These are phyloP conservation scores for Solanum etuberosum DNA, from an alignment of 257 asterid species.

Conservation along the genomic window DNA sequence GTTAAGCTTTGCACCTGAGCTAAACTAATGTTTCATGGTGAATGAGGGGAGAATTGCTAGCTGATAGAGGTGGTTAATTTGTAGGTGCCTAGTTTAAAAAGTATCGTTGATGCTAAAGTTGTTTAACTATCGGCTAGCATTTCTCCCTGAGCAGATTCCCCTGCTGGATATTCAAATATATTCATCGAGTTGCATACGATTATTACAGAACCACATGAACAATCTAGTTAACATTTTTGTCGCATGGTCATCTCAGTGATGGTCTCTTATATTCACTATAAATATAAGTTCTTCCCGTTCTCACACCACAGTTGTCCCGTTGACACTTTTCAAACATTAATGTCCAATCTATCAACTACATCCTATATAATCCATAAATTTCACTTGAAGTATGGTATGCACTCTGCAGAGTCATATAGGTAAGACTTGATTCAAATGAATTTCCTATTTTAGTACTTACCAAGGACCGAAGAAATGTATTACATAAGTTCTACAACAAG, in stretches of 20 bases:
- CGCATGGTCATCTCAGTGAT: neutral
- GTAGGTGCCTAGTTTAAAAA: neutral
- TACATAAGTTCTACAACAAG: constrained; percentile 72
- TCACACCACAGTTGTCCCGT: neutral
- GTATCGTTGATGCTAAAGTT: neutral
- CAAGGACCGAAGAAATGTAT: constrained; percentile 1
- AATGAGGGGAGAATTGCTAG: neutral
- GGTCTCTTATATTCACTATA: neutral
- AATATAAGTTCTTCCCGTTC: neutral
- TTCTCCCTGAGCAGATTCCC: neutral
- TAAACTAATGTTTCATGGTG: neutral
- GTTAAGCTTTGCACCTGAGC: neutral
- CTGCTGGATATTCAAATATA: neutral
- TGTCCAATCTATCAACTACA: neutral
- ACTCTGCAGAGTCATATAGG: neutral
- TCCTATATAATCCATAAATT: neutral
- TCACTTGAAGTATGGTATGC: neutral
- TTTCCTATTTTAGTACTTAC: neutral
- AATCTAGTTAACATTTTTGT: neutral
- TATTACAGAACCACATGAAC: neutral
- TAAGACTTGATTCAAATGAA: neutral
- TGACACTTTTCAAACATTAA: neutral
- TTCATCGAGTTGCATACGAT: neutral
- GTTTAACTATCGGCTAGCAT: too few species aligned
- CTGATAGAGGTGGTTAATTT: neutral